Evolutionary conservation across 805 yeast species (phyloP), one percentile per base, ranked within the genome.

Genomic region (Candida methanosorbosa): DNA sequence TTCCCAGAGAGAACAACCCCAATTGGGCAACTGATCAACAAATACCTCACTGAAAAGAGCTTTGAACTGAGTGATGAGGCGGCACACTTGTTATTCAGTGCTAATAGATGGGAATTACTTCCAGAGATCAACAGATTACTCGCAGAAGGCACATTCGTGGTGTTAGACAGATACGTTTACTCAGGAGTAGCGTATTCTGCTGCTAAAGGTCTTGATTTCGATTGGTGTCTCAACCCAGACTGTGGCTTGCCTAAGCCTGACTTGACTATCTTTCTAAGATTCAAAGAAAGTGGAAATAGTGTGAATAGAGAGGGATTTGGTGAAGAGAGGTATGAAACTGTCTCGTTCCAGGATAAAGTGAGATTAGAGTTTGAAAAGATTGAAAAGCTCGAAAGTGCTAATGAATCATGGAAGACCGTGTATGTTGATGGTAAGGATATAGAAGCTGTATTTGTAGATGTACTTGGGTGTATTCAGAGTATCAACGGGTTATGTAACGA

Each of bases 181-280:
- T 86, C 97, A 0, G 98, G 99, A 0, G 74, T 87, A 3, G 95
- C 96, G 5, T 92, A 90, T 52, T 79, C 95, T 1, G 66, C 83
- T 2, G 96, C 97, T 7, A 90, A 92, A 55, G 83, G 78, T 1
- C 54, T 79, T 51, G 75, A 75, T 42, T 53, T 69, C 23, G 65
- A 74, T 7, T 92, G 98, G 98, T 81, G 96, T 44, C 59, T 69
- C 15, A 60, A 64, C 21, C 92, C 95, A 1, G 98, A 92, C 46
- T 59, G 57, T 18, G 97, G 97, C 0, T 66, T 92, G 12, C 87
- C 95, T 1, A 72, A 63, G 43, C 97, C 99, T 0, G 99, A 92
- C 56, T 40, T 81, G 32, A 81, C 90, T 0, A 36, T 92, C 1
- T 92, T 90, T 45, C 60, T 92, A 38, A 78, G 83, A 26, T 67